These are phyloP conservation scores for Achaetomiella virescens DNA, from an alignment of 495 filamentous ascomycete species.

Conservation along the genomic window DNA sequence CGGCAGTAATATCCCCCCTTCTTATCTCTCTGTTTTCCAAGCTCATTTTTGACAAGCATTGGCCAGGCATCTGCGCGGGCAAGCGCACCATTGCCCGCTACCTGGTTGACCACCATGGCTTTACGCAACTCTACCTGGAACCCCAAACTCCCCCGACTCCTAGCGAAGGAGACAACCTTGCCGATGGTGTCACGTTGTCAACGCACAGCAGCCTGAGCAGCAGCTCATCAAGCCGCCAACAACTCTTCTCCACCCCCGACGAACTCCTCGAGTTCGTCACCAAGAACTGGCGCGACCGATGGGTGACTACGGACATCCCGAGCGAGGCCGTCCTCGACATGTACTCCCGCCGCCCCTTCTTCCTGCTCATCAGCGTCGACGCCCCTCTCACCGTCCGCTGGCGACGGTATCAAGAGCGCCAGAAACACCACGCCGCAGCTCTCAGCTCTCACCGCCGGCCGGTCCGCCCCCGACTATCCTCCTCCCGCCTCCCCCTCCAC, in stretches of 20 bases:
- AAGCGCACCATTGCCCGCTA: slow-evolving; percentile 82
- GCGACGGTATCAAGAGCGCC: slow-evolving; percentile 52
- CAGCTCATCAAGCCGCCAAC: slow-evolving; percentile 11
- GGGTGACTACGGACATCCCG: slow-evolving; percentile 78
- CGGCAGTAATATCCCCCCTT: slow-evolving; percentile 57
- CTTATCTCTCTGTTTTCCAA: background rate
- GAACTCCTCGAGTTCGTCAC: slow-evolving; percentile 78
- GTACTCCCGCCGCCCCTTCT: slow-evolving; percentile 76
- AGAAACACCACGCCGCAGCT: slow-evolving; percentile 7
- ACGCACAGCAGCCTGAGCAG: background rate
- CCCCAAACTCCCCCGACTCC: background rate
- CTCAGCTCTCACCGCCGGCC: slow-evolving; percentile 58
- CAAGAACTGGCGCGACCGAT: slow-evolving; percentile 70
- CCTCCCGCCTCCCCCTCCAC: slow-evolving; percentile 30
- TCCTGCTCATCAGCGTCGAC: slow-evolving; percentile 86
- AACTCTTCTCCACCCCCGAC: slow-evolving; percentile 52
- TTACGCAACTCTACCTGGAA: slow-evolving; percentile 51
- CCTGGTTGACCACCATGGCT: slow-evolving; percentile 69
- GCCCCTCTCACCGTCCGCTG: slow-evolving; percentile 79
- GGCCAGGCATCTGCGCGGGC: slow-evolving; percentile 77
- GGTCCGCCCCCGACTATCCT: slow-evolving; percentile 52
- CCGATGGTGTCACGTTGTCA: background rate
- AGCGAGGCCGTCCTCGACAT: slow-evolving; percentile 61
- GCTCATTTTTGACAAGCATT: slow-evolving; percentile 15
- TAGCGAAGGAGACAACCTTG: slow-evolving; percentile 18